Evolutionary conservation across 192 early-diverging fungal species (phyloP).

Genomic region (Coemansia sp.): DNA sequence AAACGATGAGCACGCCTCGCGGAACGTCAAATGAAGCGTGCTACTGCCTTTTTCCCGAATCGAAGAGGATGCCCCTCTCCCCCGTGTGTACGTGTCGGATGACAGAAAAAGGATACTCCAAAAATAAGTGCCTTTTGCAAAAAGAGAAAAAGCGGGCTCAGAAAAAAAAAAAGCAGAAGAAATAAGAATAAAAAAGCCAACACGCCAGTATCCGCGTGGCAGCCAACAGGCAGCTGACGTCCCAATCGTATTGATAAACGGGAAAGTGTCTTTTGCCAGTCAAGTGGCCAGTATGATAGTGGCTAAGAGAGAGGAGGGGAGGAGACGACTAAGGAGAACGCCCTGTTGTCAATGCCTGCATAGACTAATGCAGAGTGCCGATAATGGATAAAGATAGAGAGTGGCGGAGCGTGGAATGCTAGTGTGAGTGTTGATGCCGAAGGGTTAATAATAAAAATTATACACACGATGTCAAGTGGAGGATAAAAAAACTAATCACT

Average conservation of each 20-base stretch:
- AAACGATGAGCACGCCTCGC: not conserved
- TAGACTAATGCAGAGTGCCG: conserved; percentile 18
- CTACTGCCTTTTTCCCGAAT: not conserved
- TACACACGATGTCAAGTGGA: conserved; percentile 2
- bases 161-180: too few species aligned
- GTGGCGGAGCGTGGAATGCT: not conserved
- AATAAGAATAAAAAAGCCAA: conserved; percentile 19
- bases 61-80: conserved; percentile 2
- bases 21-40: not conserved
- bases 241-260: not conserved
- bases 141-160: conserved; percentile 14
- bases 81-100: not conserved
- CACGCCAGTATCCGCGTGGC: not conserved
- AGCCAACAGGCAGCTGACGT: conserved; percentile 6
- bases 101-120: conserved; percentile 27
- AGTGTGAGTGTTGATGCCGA: not conserved
- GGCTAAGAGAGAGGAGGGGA: not conserved
- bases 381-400: not conserved
- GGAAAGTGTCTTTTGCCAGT: not conserved
- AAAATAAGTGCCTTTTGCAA: conserved; percentile 19
- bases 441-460: conserved; percentile 1
- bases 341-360: conserved; percentile 26
- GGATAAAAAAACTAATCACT: not conserved
- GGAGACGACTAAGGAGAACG: conserved; percentile 6
- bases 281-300: conserved; percentile 4